Base-by-base conservation (phyloP, 2,329 filamentous ascomycete species). In the Thelonectria discophora region DNA sequence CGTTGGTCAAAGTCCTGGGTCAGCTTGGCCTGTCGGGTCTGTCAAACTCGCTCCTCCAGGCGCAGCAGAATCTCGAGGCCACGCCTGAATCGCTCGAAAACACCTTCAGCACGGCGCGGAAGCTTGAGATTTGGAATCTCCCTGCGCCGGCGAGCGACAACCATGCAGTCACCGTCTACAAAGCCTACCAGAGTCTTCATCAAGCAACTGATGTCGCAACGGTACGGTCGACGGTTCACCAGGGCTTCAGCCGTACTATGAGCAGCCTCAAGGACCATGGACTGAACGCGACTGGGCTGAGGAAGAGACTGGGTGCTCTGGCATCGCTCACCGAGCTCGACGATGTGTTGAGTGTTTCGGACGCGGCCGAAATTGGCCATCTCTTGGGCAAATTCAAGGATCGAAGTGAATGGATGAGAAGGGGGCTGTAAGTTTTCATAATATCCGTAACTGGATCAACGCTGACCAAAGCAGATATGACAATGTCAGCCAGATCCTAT, bases 101-200 rank as follows among this genome's bases (percentile, higher is more conserved):
- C 63, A 92, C 92, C 55, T 90, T 97, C 65, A 86, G 88, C 55
- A 92, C 92, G 6, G 93, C 94, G 18, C 86, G 92, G 62, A 90
- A 90, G 66, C 81, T 98, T 15, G 93, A 95, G 68, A 90, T 94
- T 71, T 99, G 95, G 95, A 94, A 97, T 73, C 83, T 98, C 18
- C 91, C 92, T 13, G 88, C 89, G 0, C 91, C 93, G 8, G 79
- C 82, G 3, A 86, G 84, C 50, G 80, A 84, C 12, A 89, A 86
- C 30, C 86, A 90, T 57, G 82, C 89, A 1, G 88, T 90, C 3
- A 89, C 87, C 1, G 80, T 94, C 1, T 97, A 96, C 78, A 90
- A 89, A 69, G 88, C 88, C 0, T 93, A 96, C 61, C 93, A 97
- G 74, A 87, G 88, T 20, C 83, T 97, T 62, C 86, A 92, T 71